These are phyloP conservation scores for Fraxinus dipetala DNA, from an alignment of 305 asterid species.

Conservation along the genomic window DNA sequence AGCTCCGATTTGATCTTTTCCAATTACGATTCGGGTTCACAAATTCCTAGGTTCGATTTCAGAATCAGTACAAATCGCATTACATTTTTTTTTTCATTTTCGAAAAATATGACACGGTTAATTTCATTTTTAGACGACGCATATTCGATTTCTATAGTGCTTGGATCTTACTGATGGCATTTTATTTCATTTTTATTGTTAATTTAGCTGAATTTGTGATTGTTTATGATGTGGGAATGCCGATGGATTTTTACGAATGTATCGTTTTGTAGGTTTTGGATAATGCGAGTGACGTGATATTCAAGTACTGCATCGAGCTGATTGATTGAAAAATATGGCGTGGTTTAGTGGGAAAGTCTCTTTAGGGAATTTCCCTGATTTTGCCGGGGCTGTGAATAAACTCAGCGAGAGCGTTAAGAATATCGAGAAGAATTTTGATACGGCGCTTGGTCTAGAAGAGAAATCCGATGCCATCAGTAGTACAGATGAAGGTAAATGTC, in stretches of 20 bases:
- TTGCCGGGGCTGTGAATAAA: constrained; percentile 79
- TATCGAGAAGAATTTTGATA: constrained; percentile 78
- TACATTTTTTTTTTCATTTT: background rate
- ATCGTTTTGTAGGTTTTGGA: constrained; percentile 15
- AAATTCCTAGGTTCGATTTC: background rate
- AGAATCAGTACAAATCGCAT: background rate
- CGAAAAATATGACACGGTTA: background rate
- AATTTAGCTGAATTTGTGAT: background rate
- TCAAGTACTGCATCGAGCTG: constrained; percentile 30
- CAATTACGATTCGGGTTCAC: background rate
- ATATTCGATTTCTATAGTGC: background rate
- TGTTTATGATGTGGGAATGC: background rate
- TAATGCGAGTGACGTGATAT: constrained; percentile 21
- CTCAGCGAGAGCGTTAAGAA: constrained; percentile 78
- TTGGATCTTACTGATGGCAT: background rate
- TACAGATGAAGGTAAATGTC: constrained; percentile 44
- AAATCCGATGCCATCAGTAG: constrained; percentile 39
- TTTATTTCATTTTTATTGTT: background rate
- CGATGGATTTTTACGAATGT: background rate
- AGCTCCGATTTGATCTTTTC: background rate
- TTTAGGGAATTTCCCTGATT: constrained; percentile 64
- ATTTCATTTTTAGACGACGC: background rate
- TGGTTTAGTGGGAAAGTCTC: constrained; percentile 74
- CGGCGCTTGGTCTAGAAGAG: constrained; percentile 74
- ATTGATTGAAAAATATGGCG: constrained; percentile 52